phyloP scores from a whole-genome alignment of 2,329 filamentous ascomycete species.

The Exophiala aquamarina region DNA sequence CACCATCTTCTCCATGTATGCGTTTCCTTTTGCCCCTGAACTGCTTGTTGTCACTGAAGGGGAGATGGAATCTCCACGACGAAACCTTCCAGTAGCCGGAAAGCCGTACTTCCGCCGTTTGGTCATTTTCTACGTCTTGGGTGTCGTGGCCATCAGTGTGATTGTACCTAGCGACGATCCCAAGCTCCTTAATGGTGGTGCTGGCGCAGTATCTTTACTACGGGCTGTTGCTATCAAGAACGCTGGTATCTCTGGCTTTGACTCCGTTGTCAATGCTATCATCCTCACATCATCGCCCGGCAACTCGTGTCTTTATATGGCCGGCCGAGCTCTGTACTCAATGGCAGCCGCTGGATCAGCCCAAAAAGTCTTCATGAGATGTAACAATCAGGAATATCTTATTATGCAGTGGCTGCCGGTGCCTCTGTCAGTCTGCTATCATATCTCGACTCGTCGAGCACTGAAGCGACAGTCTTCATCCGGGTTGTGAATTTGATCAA shows the following conservation, averaged over 20 bases:
- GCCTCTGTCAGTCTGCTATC: conserved; percentile 65
- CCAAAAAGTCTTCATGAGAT: conserved; percentile 43
- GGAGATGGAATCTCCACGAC: conserved; percentile 51
- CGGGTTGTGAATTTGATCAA: conserved; percentile 30
- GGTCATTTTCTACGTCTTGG: conserved; percentile 61
- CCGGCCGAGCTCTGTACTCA: conserved; percentile 66
- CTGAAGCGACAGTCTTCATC: conserved; percentile 61
- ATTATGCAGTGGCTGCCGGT: conserved; percentile 66
- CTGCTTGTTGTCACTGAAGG: conserved; percentile 57
- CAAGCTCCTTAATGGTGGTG: conserved; percentile 52
- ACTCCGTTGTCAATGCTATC: conserved; percentile 73
- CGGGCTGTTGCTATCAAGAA: conserved; percentile 45
- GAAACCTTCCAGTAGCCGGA: conserved; percentile 54
- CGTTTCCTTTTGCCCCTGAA: conserved; percentile 57
- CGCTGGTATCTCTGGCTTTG: conserved; percentile 64
- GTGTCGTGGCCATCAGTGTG: conserved; percentile 60
- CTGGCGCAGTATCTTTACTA: conserved; percentile 52
- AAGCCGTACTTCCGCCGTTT: conserved; percentile 62
- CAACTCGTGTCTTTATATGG: conserved; percentile 74
- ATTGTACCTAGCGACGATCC: conserved; percentile 57
- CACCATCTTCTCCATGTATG: conserved; percentile 52
- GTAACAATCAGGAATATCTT: conserved; percentile 64
- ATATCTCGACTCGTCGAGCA: conserved; percentile 68
- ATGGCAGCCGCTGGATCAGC: conserved; percentile 55
- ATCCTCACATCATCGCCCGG: conserved; percentile 75